Evolutionary conservation across 2,329 filamentous ascomycete genomes (phyloP).

Genomic region (Biscogniauxia sp.): DNA sequence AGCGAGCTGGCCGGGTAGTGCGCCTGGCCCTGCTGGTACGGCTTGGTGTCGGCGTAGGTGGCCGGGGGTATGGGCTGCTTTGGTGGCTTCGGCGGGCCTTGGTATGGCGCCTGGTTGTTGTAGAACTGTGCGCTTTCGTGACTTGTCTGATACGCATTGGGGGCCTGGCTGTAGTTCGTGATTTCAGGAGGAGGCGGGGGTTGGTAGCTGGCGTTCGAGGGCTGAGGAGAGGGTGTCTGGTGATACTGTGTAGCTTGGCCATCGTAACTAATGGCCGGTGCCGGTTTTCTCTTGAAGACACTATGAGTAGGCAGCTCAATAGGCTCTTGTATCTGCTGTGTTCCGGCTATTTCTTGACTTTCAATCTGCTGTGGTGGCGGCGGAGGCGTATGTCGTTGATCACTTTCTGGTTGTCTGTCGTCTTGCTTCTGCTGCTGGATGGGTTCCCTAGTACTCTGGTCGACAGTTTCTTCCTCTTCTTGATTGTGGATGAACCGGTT

Average conservation of each 20-base stretch:
- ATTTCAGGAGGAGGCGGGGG: constrained; percentile 3
- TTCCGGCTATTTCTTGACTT: background rate
- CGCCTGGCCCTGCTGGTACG: constrained; percentile 14
- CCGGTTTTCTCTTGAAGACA: constrained; percentile 22
- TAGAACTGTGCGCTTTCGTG: constrained; percentile 7
- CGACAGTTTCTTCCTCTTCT: background rate
- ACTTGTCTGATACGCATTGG: constrained; percentile 12
- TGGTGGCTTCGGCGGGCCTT: constrained; percentile 4
- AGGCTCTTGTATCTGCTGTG: constrained; percentile 6
- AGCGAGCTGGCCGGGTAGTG: constrained; percentile 5
- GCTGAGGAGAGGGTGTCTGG: constrained; percentile 19
- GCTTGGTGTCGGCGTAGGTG: constrained; percentile 17
- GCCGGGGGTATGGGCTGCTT: constrained; percentile 9
- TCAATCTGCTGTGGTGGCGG: background rate
- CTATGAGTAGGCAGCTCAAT: constrained; percentile 21
- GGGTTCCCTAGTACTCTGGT: background rate
- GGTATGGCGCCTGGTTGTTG: constrained; percentile 11
- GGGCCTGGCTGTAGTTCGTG: constrained; percentile 2
- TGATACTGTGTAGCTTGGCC: constrained; percentile 8
- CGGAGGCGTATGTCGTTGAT: background rate
- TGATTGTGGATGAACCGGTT: constrained; percentile 13
- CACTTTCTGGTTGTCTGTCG: constrained; percentile 2
- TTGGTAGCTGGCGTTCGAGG: constrained; percentile 13
- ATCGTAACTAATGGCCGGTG: constrained; percentile 13
- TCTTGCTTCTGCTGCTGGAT: constrained; percentile 2